Base-by-base conservation (phyloP, 225 moss, liverwort and hornwort genomes). In the Asterella californica region DNA sequence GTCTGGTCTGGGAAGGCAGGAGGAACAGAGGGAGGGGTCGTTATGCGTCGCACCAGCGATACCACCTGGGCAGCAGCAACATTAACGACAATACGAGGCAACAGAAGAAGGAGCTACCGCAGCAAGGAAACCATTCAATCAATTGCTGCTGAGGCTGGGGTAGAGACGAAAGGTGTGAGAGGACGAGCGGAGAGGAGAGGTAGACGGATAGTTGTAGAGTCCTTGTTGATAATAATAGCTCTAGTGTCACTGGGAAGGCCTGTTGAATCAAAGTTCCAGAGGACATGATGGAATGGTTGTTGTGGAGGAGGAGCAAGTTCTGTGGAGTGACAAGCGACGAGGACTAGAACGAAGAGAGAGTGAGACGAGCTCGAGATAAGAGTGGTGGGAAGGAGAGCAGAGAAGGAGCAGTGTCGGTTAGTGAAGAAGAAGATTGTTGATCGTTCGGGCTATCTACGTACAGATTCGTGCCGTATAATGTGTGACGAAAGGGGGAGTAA, bases 61-160 rank as follows among this genome's bases (percentile, higher is more conserved):
- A 37, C 37, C 69, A 38, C 19, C 70, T 71, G 71, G 67, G 17
- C 15, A 71, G 71, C 70, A 70, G 45, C 22, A 71, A 42, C 69
- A 19, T 21, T 42, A 21, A 22, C 45, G 21, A 42, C 42, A 2
- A 48, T 71, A 25, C 9, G 38, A 19, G 15, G 55, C 55, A 15
- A 22, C 8, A 10, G 45, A 45, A 46, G 18, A 10, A 71, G 12
- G 9, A 36, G 25, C 38, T 22, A 25, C 46, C 9, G 47, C n/a
- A 12, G 10, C 46, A 48, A 71, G 47, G n/a, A 15, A n/a, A 48
- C 10, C 18, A 4, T 25, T 18, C 1, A 71, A 71, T 24, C 36
- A 9, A 27, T 48, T 4, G 46, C 46, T 71, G 71, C 69, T 34
- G 37, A 69, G 37, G 37, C 34, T 21, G 27, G 62, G 62, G 62